A percentile compares a stretch with the other conserved stretches of the same genome.
Conservation (phyloP, 257 asterid genomes). For the Solanum verrucosum region DNA sequence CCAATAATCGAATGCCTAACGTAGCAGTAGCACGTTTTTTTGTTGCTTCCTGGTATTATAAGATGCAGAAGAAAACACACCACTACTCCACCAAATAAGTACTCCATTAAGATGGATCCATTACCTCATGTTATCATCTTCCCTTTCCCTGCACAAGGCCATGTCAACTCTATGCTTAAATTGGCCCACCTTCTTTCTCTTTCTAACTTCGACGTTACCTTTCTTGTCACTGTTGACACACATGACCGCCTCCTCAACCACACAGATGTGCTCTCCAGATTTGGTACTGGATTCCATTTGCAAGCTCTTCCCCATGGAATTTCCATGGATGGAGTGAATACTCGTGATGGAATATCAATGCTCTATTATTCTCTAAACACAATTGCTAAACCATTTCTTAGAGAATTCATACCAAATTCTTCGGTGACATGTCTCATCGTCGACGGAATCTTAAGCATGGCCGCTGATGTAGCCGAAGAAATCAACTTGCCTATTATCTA, state of each 20-base stretch:
- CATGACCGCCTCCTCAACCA: neutral
- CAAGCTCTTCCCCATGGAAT: conserved; percentile 7
- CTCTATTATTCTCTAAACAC: conserved; percentile 22
- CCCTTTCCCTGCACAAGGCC: conserved; percentile 14
- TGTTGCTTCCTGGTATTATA: neutral
- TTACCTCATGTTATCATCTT: conserved; percentile 11
- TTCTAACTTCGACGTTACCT: neutral
- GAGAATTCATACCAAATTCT: conserved; percentile 14
- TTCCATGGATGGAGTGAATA: neutral
- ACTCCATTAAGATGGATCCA: neutral
- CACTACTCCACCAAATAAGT: neutral
- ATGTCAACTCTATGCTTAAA: conserved; percentile 12
- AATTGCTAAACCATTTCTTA: conserved; percentile 21
- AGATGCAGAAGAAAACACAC: neutral
- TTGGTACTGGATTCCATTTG: neutral
- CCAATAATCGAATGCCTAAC: no score
- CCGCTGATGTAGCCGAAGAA: conserved; percentile 34
- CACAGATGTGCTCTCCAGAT: neutral
- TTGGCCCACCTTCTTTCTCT: conserved; percentile 11
- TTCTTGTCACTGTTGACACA: neutral
- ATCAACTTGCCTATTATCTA: conserved; percentile 28
- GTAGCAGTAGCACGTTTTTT: neutral
- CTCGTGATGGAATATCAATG: conserved; percentile 11
- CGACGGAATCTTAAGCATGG: conserved; percentile 32
- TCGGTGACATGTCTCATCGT: conserved; percentile 27